Evolutionary conservation across 495 filamentous ascomycete genomes (phyloP).

Genomic region (Haplographium delicatum): DNA sequence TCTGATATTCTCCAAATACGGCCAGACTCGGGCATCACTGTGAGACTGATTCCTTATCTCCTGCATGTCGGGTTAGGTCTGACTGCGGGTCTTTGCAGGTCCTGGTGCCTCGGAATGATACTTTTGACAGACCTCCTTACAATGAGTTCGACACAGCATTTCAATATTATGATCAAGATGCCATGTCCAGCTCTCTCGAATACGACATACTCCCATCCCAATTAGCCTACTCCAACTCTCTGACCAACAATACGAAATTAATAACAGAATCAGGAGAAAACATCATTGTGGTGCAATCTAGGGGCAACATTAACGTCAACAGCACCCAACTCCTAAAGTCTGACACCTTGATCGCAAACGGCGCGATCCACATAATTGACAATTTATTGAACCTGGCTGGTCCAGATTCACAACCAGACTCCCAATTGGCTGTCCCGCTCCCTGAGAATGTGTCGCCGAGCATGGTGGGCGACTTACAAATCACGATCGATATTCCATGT

Average conservation of each 20-base stretch:
- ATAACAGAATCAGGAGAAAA: conserved; percentile 39
- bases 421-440: conserved; percentile 9
- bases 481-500: conserved; percentile 28
- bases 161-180: conserved; percentile 29
- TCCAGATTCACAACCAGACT: conserved; percentile 17
- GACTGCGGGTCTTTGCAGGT: conserved; percentile 27
- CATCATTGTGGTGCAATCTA: conserved; percentile 44
- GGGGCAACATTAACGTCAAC: conserved; percentile 42
- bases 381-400: conserved; percentile 22
- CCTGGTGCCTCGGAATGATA: conserved; percentile 58
- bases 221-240: conserved; percentile 43
- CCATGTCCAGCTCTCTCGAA: conserved; percentile 44
- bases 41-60: conserved; percentile 14
- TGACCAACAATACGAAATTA: conserved; percentile 39
- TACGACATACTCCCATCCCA: conserved; percentile 59
- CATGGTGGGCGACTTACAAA: conserved; percentile 10
- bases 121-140: conserved; percentile 40
- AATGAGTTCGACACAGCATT: conserved; percentile 23
- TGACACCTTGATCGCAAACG: conserved; percentile 59
- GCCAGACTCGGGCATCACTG: conserved; percentile 30
- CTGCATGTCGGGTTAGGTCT: neutral
- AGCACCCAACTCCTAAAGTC: conserved; percentile 47
- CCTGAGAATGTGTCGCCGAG: conserved; percentile 18
- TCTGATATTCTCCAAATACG: conserved; percentile 32
- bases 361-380: conserved; percentile 64